These are phyloP conservation scores for Euryodendron excelsum DNA, from an alignment of 148 eudicot genomes.

Conservation along the genomic window DNA sequence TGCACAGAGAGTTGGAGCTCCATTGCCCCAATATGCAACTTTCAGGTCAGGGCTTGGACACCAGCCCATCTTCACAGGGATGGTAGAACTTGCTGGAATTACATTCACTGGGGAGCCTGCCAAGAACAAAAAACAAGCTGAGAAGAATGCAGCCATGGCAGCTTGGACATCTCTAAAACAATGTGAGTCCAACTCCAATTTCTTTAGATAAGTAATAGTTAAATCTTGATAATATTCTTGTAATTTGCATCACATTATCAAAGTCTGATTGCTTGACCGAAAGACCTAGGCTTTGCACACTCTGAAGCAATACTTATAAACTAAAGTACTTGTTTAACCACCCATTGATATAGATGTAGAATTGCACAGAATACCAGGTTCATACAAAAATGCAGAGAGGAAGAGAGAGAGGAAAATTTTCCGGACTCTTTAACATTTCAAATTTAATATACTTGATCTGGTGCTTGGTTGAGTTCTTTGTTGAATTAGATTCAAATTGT, in stretches of 20 bases:
- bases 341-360: no score
- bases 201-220: background rate
- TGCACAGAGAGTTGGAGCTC: constrained; percentile 80
- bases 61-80: constrained; percentile 71
- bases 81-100: constrained; percentile 68
- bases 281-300: background rate
- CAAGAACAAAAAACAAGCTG: constrained; percentile 81
- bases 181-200: constrained; percentile 39
- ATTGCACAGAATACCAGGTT: no score
- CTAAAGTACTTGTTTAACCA: no score
- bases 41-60: constrained; percentile 71
- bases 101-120: constrained; percentile 70
- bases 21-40: constrained; percentile 65
- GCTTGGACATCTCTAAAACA: constrained; percentile 75
- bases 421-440: no score
- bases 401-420: no score
- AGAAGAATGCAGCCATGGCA: constrained; percentile 79
- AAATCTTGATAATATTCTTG: background rate
- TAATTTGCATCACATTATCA: background rate
- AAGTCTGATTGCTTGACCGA: background rate
- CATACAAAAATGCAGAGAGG: no score
- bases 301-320: background rate
- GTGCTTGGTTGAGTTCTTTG: no score
- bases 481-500: no score
- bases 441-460: no score